Percentiles rank a stretch among this genome's conserved stretches.
These are phyloP conservation scores for Mycena rebaudengoi DNA, from an alignment of 768 basidiomycete genomes.

Conservation along the genomic window DNA sequence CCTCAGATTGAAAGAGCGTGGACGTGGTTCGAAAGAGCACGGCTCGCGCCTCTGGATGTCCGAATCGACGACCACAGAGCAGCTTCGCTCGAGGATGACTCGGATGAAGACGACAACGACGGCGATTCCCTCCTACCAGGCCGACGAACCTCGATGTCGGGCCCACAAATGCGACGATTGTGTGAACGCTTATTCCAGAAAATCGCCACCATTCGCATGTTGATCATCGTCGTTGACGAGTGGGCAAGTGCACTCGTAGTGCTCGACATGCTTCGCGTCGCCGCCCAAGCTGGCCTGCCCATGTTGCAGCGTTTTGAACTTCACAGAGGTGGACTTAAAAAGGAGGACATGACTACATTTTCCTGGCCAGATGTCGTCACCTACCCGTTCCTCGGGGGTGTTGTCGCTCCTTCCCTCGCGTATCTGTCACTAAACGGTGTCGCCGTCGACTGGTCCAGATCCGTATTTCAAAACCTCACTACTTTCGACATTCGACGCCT, in stretches of 20 bases:
- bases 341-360: conserved; percentile 21
- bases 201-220: conserved; percentile 63
- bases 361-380: conserved; percentile 39
- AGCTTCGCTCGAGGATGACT: conserved; percentile 32
- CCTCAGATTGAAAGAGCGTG: conserved; percentile 57
- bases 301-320: conserved; percentile 71
- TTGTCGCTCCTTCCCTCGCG: conserved; percentile 50
- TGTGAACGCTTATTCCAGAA: conserved; percentile 60
- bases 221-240: conserved; percentile 64
- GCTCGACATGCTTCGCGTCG: conserved; percentile 55
- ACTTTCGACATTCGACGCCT: conserved; percentile 73
- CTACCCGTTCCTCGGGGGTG: conserved; percentile 61
- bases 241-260: conserved; percentile 63
- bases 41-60: conserved; percentile 64
- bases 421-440: conserved; percentile 67
- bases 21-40: conserved; percentile 66
- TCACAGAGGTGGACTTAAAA: conserved; percentile 57
- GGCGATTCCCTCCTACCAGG: conserved; percentile 7
- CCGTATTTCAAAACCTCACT: conserved; percentile 61
- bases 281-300: conserved; percentile 45
- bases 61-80: conserved; percentile 69
- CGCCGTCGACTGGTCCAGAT: conserved; percentile 65
- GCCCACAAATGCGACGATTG: conserved; percentile 54
- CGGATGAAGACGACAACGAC: conserved; percentile 34
- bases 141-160: conserved; percentile 40